Conservation (phyloP, 1,139 yeast genomes). For the Geotrichum bryndzae region DNA sequence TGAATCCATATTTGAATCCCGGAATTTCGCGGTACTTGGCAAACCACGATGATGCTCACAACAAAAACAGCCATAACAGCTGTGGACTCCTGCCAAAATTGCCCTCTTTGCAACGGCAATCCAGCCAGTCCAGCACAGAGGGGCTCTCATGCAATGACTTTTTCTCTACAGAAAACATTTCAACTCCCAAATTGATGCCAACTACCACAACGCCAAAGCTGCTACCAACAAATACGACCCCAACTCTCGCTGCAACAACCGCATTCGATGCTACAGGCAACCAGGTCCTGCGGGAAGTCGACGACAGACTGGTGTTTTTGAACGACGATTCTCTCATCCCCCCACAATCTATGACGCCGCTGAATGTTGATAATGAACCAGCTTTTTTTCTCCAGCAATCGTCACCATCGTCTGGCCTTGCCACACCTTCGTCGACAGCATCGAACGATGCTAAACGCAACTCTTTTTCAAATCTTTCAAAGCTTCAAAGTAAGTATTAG, state of each 20-base stretch:
- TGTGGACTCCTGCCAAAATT: neutral
- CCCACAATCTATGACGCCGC: conserved; percentile 12
- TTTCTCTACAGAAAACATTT: neutral
- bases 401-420: neutral
- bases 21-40: neutral
- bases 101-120: neutral
- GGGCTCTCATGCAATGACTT: conserved; percentile 13
- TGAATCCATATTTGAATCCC: neutral
- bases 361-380: neutral
- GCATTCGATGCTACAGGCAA: neutral
- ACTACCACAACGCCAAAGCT: neutral
- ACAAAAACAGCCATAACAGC: neutral
- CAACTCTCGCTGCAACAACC: neutral
- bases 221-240: neutral
- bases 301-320: conserved; percentile 5
- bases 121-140: neutral
- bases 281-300: neutral
- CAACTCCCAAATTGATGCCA: neutral
- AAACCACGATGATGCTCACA: neutral
- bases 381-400: neutral
- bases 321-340: conserved; percentile 14
- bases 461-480: conserved; percentile 1
- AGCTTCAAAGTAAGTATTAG: conserved; percentile 1
- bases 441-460: neutral
- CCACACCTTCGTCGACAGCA: neutral